A percentile compares a stretch with the other conserved stretches of the same genome.
Conservation (phyloP, 441 rosid genomes). For the Populus tomentosa region DNA sequence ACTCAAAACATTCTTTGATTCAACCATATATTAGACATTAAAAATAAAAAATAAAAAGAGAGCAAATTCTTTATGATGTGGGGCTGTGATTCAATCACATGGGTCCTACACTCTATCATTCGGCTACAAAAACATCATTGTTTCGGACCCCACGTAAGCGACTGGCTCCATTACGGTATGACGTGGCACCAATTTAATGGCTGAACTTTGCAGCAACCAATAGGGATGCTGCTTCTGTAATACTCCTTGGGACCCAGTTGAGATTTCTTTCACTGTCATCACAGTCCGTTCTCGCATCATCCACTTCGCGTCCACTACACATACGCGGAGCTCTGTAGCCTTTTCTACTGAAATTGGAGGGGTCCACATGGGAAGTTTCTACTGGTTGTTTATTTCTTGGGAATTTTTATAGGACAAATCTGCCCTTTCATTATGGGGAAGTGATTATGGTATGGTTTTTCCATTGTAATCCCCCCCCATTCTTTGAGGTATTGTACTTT, state of each 20-base stretch:
- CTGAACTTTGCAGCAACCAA: constrained; percentile 38
- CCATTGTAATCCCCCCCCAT: too few species aligned
- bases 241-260: constrained; percentile 24
- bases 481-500: too few species aligned
- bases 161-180: constrained; percentile 15
- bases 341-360: neutral
- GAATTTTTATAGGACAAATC: neutral
- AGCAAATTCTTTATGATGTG: constrained; percentile 11
- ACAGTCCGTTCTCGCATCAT: neutral
- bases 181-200: constrained; percentile 27
- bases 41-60: neutral
- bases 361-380: constrained; percentile 11
- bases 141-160: constrained; percentile 18
- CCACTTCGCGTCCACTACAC: neutral
- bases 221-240: constrained; percentile 33
- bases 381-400: neutral
- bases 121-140: constrained; percentile 16
- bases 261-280: constrained; percentile 8
- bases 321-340: neutral
- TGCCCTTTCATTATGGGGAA: neutral
- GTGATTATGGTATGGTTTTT: neutral
- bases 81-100: constrained; percentile 22
- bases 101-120: constrained; percentile 26
- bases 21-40: neutral
- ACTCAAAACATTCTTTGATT: neutral